A percentile compares a stretch with the other conserved stretches of the same genome.
phyloP scores from a whole-genome alignment of 1,139 yeast genomes.

The Tardiomyces blankii region DNA sequence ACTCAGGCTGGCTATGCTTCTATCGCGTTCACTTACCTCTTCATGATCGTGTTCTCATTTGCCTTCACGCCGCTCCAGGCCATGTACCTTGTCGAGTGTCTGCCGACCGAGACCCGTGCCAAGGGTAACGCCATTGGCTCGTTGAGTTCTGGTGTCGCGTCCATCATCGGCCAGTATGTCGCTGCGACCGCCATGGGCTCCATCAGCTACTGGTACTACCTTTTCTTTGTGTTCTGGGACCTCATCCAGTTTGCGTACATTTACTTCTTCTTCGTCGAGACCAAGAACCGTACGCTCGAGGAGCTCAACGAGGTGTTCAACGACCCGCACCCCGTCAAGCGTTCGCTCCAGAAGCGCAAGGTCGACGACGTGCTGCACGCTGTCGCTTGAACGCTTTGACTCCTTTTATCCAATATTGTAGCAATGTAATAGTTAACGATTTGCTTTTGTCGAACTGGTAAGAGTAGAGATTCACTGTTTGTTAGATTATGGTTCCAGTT shows the following conservation, averaged over 20 bases:
- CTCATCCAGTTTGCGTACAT: slow-evolving; percentile 4
- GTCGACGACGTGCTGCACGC: background rate
- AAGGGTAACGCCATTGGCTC: slow-evolving; percentile 18
- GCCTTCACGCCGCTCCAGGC: slow-evolving; percentile 17
- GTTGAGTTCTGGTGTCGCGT: slow-evolving; percentile 14
- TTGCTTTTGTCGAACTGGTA: too few species aligned
- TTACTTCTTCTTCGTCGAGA: slow-evolving; percentile 33
- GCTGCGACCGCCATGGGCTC: slow-evolving; percentile 48
- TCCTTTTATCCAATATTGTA: background rate
- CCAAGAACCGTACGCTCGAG: slow-evolving; percentile 29
- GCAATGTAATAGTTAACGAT: too few species aligned
- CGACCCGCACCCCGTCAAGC: background rate
- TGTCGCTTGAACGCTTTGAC: background rate
- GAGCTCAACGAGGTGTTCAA: slow-evolving; percentile 34
- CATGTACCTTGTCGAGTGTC: slow-evolving; percentile 26
- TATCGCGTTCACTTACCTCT: slow-evolving; percentile 13
- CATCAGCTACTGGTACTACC: slow-evolving; percentile 47
- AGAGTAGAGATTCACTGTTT: too few species aligned
- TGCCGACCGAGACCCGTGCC: slow-evolving; percentile 26
- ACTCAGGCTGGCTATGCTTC: slow-evolving; percentile 6
- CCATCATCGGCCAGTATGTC: slow-evolving; percentile 35
- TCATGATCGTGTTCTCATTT: slow-evolving; percentile 9
- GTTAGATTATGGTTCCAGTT: too few species aligned
- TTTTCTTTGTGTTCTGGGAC: slow-evolving; percentile 29
- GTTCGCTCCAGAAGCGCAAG: background rate